Evolutionary conservation across 805 yeast species (phyloP), one percentile per base, ranked within the genome.

Genomic region (Isabelozyma pseudorhagii): DNA sequence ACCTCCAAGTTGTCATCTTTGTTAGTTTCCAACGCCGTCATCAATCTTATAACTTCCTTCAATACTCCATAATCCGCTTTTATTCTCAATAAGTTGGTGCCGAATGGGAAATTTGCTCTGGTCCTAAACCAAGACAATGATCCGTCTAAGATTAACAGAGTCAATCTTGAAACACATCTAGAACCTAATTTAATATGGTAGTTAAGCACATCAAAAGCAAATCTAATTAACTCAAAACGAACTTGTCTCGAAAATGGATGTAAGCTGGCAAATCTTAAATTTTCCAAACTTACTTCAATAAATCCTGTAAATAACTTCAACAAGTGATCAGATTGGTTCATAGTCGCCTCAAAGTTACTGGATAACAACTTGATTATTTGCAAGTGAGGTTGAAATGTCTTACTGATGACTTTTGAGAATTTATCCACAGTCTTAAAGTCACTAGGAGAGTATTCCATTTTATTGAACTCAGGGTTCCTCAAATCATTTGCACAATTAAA

Each of bases 381-480:
- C 40, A 81, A 66, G 63, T 94, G 97, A 0, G 96, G 88, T 47
- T 83, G 82, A 52, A 81, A 69, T 5, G 74, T 64, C 46, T 75
- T 69, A 4, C 78, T 74, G 1, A 84, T 82, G 2, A 63, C 54
- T 1, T 68, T 64, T 0, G 89, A 83, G 34, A 72, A 68, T 51
- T 78, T 81, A 47, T 80, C 79, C 7, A 85, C 76, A 6, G 73
- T 75, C 42, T 74, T 72, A 55, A 82, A 84, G 67, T 87, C 84
- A 43, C 96, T 84, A 9, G 99, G 97, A 1, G 91, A 71, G 59
- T 94, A 94, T 54, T 89, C 94, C 99, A 94, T 94, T 46, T 75
- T 77, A 54, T 80, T 69, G 64, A 75, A 85, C 48, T 85, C 88
- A 21, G 93, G 85, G 48, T 76, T 71, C 0, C 58, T 60, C 6